Evolutionary conservation across 2,329 filamentous ascomycete genomes (phyloP), one percentile per base, ranked within the genome.

Genomic region (Neofusicoccum laricinum): DNA sequence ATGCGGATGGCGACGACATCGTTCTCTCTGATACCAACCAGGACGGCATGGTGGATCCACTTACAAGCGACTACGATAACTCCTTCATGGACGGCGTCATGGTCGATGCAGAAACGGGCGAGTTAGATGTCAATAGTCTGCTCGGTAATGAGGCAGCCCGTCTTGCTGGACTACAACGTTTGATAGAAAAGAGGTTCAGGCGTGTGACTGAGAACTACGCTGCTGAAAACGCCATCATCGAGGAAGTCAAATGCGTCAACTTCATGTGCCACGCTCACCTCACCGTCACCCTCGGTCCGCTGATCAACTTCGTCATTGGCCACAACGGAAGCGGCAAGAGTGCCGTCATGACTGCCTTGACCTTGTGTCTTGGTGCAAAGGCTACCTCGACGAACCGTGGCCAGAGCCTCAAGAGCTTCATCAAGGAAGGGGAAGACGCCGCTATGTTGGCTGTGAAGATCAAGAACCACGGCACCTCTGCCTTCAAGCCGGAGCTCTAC

Each of bases 291-390:
- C 83, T 99, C n/a, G 95, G 95, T 0, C 95, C 95, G 0, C 81
- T 97, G 41, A 96, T 99, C 76, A 99, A 99, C 77, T 99, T 99
- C 78, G 93, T 99, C 67, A 93, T 97, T 63, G 95, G 95, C 15
- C 93, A 97, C 76, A 99, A 99, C 74, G 95, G 95, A 36, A 98
- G 94, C 74, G 95, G 95, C 40, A 99, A 99, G 80, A 99, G 95
- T 75, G 95, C 95, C 2, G 90, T 98, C 14, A 80, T 99, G 32
- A 98, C 95, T 0, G 95, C 93, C 4, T 86, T 99, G 68, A 97
- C 93, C 0, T 84, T 99, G 38, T 98, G 95, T 72, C 83, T 99
- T n/a, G 95, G 95, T 66, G 94, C 91, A 19, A 98, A 97, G 76
- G 93, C 95, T 1, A 92, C 92, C 63, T 87, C 91, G 15, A 98